A percentile compares a stretch with the other conserved stretches of the same genome.
These are phyloP conservation scores for Rhodotorula kratochvilovae DNA, from an alignment of 768 basidiomycete species.

Conservation along the genomic window DNA sequence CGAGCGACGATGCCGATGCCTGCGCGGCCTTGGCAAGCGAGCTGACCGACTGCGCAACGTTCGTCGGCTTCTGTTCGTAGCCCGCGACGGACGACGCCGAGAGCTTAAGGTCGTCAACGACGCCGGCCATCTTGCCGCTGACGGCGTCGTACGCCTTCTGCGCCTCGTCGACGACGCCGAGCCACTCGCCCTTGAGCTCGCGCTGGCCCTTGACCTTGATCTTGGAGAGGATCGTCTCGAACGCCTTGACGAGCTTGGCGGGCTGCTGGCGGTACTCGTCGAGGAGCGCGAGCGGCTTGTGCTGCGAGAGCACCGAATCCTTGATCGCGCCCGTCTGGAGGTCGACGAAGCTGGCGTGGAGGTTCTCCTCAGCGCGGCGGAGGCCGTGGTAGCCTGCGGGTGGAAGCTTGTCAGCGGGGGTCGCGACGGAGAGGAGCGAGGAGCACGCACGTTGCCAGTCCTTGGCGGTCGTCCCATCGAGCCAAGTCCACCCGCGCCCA, in stretches of 20 bases:
- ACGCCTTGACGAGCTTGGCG: conserved; percentile 9
- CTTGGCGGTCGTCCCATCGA: conserved; percentile 39
- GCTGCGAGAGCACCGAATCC: conserved; percentile 17
- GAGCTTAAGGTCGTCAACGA: conserved; percentile 16
- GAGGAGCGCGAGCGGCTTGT: conserved; percentile 24
- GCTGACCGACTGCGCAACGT: conserved; percentile 19
- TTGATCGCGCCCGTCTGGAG: conserved; percentile 25
- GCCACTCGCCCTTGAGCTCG: conserved; percentile 40
- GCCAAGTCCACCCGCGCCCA: not conserved
- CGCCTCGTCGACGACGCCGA: conserved; percentile 27
- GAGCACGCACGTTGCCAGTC: conserved; percentile 40
- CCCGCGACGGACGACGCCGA: conserved; percentile 28
- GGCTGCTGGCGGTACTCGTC: conserved; percentile 16
- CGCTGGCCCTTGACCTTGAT: conserved; percentile 35
- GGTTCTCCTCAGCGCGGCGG: conserved; percentile 27
- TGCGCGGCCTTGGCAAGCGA: conserved; percentile 21
- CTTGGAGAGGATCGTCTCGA: conserved; percentile 32
- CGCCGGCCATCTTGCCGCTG: conserved; percentile 17
- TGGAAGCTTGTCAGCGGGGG: not conserved
- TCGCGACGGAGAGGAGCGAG: not conserved
- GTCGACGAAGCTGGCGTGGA: conserved; percentile 10
- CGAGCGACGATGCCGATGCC: conserved; percentile 24
- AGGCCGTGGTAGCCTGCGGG: conserved; percentile 31
- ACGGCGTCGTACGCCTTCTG: conserved; percentile 22
- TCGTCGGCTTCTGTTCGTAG: conserved; percentile 18